These are phyloP conservation scores for Allium fistulosum DNA, from an alignment of 106 monocot genomes.

Conservation along the genomic window DNA sequence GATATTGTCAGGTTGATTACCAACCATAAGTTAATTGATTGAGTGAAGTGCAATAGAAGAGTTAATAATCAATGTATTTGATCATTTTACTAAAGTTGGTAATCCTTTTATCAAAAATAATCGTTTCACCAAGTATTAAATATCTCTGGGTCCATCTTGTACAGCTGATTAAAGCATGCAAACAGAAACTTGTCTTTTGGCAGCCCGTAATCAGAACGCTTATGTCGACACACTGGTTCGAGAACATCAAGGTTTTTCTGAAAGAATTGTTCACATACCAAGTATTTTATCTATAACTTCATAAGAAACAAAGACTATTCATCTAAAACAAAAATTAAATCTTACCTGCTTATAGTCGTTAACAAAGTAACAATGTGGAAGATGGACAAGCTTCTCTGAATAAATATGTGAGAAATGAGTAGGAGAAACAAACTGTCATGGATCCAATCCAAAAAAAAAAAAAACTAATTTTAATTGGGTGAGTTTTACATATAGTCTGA, in stretches of 20 bases:
- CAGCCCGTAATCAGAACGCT: constrained; percentile 89
- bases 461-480: too few species aligned
- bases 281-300: neutral
- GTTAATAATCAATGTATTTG: neutral
- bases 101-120: neutral
- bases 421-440: constrained; percentile 89
- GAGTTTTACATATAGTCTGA: too few species aligned
- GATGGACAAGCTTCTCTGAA: constrained; percentile 93
- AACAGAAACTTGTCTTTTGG: constrained; percentile 96
- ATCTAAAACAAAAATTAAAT: too few species aligned
- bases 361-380: constrained; percentile 96
- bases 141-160: constrained; percentile 98
- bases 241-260: constrained; percentile 87
- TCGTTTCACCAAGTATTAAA: constrained; percentile 70
- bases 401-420: constrained; percentile 76
- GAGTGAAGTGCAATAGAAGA: neutral
- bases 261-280: neutral
- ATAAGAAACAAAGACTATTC: too few species aligned
- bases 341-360: constrained; percentile 95
- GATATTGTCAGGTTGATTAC: constrained; percentile 4
- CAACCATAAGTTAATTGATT: neutral
- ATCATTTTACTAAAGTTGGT: too few species aligned
- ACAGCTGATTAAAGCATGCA: constrained; percentile 97
- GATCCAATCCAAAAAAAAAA: neutral
- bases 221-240: constrained; percentile 58